Percentiles rank a stretch among this genome's conserved stretches.
phyloP scores from a whole-genome alignment of 2,329 filamentous ascomycete species.

The Ceratocystis destructans region DNA sequence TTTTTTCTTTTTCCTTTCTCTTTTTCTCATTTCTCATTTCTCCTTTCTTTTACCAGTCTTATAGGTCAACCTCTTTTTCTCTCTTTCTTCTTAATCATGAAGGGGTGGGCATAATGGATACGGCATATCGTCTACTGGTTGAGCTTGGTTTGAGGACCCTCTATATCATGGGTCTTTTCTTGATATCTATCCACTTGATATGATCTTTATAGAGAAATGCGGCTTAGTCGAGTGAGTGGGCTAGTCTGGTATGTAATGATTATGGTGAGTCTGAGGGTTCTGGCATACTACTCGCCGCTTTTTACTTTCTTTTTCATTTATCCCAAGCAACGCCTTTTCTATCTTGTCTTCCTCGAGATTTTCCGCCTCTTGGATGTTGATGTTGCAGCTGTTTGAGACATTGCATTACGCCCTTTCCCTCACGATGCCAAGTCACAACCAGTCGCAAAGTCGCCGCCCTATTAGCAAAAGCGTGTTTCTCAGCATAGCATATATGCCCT shows the following conservation, averaged over 20 bases:
- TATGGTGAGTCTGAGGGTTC: not conserved
- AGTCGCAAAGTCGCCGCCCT: not conserved
- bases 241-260: not conserved
- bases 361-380: too few relatives aligned
- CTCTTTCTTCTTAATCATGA: not conserved
- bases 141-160: not conserved
- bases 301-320: not conserved
- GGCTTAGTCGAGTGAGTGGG: too few relatives aligned
- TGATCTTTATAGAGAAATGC: too few relatives aligned
- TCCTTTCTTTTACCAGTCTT: slow-evolving; percentile 2
- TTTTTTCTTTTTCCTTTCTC: not conserved
- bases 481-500: not conserved
- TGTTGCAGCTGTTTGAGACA: too few relatives aligned
- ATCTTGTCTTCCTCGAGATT: too few relatives aligned
- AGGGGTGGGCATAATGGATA: not conserved
- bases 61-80: slow-evolving; percentile 7
- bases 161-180: not conserved
- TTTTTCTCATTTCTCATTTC: not conserved
- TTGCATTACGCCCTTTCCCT: too few relatives aligned
- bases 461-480: not conserved
- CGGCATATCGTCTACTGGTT: not conserved
- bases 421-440: too few relatives aligned
- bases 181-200: too few relatives aligned
- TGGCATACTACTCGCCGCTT: not conserved
- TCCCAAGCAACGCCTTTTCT: not conserved